Evolutionary conservation across 805 yeast genomes (phyloP).

Genomic region (Candida patagonica): DNA sequence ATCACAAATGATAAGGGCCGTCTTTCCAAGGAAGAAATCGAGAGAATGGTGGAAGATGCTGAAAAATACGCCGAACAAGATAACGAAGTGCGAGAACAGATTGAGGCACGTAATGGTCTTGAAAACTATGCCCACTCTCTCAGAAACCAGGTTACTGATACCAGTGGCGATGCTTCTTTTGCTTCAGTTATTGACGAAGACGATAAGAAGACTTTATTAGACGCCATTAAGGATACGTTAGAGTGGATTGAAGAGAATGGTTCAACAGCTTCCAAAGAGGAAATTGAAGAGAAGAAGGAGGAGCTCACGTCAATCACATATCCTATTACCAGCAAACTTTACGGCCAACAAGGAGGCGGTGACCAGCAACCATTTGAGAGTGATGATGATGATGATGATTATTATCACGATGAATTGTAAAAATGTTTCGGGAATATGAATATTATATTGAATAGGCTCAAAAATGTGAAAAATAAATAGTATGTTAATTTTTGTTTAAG

Average conservation of each 20-base stretch:
- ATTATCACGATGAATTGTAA: conserved; percentile 56
- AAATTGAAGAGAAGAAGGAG: conserved; percentile 85
- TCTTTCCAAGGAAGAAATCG: conserved; percentile 86
- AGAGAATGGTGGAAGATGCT: conserved; percentile 96
- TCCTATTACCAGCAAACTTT: conserved; percentile 87
- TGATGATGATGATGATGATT: conserved; percentile 51
- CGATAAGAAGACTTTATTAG: conserved; percentile 80
- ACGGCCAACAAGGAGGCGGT: conserved; percentile 37
- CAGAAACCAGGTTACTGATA: conserved; percentile 54
- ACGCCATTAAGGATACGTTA: conserved; percentile 77
- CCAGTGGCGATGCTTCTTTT: conserved; percentile 42
- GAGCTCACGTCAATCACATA: conserved; percentile 71
- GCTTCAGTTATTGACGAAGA: conserved; percentile 80
- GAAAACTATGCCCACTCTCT: conserved; percentile 84
- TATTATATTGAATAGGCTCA: not conserved
- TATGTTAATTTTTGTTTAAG: not conserved
- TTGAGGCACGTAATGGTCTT: conserved; percentile 78
- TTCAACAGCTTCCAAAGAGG: conserved; percentile 84
- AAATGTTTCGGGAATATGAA: conserved; percentile 1
- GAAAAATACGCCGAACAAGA: conserved; percentile 92
- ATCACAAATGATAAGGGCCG: conserved; percentile 93
- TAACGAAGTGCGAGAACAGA: conserved; percentile 68
- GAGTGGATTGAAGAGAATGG: conserved; percentile 84
- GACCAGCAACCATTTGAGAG: conserved; percentile 35
- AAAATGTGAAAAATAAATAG: not conserved